phyloP scores from a whole-genome alignment of 108 stramenopile genomes.

The Cyclotella sp. region DNA sequence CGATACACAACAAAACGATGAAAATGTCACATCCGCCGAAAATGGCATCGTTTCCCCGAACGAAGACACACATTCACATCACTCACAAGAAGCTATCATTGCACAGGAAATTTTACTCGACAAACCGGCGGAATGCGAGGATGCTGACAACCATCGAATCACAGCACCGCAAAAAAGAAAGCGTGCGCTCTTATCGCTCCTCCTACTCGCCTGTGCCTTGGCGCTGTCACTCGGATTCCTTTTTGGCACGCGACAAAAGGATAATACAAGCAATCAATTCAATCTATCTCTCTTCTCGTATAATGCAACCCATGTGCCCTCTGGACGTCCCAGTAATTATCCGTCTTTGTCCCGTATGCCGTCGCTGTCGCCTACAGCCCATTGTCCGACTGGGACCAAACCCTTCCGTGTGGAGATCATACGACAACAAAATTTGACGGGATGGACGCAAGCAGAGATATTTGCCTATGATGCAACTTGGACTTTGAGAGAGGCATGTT shows the following conservation, averaged over 20 bases:
- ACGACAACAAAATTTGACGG: not conserved
- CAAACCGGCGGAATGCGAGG: not conserved
- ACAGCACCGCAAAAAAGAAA: not conserved
- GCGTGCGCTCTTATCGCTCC: not conserved
- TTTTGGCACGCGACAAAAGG: not conserved
- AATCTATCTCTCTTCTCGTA: not conserved
- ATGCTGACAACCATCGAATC: not conserved
- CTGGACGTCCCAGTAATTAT: not conserved
- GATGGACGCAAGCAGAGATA: constrained; percentile 5
- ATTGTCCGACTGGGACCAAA: not conserved
- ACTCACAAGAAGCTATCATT: not conserved
- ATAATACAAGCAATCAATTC: not conserved
- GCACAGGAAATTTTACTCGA: not conserved
- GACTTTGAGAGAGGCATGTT: constrained; percentile 34
- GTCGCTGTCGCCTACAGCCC: not conserved
- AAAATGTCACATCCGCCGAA: too few species aligned
- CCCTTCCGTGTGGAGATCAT: not conserved
- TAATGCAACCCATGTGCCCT: not conserved
- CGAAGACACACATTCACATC: too few species aligned
- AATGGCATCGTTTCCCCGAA: too few species aligned
- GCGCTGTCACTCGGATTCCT: not conserved
- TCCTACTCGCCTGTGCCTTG: not conserved
- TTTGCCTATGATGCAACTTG: constrained; percentile 14
- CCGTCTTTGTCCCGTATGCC: not conserved
- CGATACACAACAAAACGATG: too few species aligned